Percentiles rank a stretch among this genome's conserved stretches.
Evolutionary conservation across 2,329 filamentous ascomycete species (phyloP).

Genomic region (Zarea fungicola): DNA sequence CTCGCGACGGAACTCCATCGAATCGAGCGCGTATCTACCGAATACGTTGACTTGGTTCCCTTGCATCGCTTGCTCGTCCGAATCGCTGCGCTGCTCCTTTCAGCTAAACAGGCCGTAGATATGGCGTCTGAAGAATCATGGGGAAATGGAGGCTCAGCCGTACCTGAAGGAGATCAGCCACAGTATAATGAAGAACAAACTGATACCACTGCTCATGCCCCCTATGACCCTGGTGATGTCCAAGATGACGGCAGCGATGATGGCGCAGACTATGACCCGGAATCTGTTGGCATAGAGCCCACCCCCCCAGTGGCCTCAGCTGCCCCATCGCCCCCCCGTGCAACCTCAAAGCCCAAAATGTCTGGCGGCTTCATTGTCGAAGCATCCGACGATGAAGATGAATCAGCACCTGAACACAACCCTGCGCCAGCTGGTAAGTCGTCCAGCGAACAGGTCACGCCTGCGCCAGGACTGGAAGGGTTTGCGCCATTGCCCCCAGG

Average conservation of each 20-base stretch:
- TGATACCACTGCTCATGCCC: constrained; percentile 44
- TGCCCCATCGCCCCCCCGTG: background rate
- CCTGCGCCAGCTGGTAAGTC: constrained; percentile 13
- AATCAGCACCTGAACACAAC: constrained; percentile 3
- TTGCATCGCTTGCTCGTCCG: constrained; percentile 9
- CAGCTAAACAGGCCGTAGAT: constrained; percentile 5
- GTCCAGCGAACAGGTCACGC: background rate
- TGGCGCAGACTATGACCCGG: constrained; percentile 53
- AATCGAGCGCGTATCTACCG: background rate
- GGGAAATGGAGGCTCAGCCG: constrained; percentile 49
- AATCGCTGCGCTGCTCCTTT: background rate
- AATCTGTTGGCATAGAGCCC: constrained; percentile 42
- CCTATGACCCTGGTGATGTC: constrained; percentile 44
- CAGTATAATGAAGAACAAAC: constrained; percentile 52
- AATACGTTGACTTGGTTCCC: background rate
- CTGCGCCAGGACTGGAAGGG: constrained; percentile 19
- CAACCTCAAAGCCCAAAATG: constrained; percentile 49
- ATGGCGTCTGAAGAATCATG: constrained; percentile 42
- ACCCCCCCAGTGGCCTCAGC: constrained; percentile 18
- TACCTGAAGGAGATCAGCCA: constrained; percentile 51
- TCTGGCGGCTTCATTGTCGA: constrained; percentile 56
- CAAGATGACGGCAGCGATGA: constrained; percentile 46
- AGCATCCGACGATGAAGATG: constrained; percentile 46
- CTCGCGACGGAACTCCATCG: constrained; percentile 19
- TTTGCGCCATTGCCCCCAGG: constrained; percentile 29